Evolutionary conservation across 2,329 filamentous ascomycete genomes (phyloP), one percentile per base, ranked within the genome.

Genomic region (Alternaria gaisen): DNA sequence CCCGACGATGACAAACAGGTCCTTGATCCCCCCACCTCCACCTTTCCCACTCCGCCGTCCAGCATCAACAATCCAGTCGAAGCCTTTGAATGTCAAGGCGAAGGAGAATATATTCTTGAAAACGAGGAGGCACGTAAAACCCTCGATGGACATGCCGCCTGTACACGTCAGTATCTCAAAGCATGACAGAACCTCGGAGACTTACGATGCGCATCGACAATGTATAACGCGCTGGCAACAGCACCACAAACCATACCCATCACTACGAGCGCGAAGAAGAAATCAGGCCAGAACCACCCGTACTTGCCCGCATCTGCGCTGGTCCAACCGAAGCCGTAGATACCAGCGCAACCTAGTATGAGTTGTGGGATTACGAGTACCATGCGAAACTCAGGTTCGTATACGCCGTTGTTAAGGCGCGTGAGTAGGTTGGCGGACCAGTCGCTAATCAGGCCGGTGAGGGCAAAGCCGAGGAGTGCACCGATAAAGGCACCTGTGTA

Each of bases 61-160:
- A 1, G 80, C 67, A n/a, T 65, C 14, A 10, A 90, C 84, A 26
- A 97, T 84, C 94, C 94, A 97, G 58, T 93, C 84, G 71, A 92
- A 97, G 1, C 92, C 93, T 68, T 87, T 90, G 76, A 90, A 96
- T 0, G 94, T 97, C 57, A 97, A 82, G 7, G 88, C 87, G 71
- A 96, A 97, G 64, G 90, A 91, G 81, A 97, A 97, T 64, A 97
- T 86, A 79, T 97, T 97, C 80, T 97, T 97, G 84, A 97, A 97
- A 55, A 97, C 89, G 66, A 97, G 86, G 76, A 95, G 87, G 79
- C 92, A 92, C 0, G 93, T 97, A 77, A 97, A 97, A 7, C 89
- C 91, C 79, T 97, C 94, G 48, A 97, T 87, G 1, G 92, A 88
- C 58, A 97, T 87, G 63, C 94, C 90, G 8, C 89, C 90, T 91